phyloP scores from a whole-genome alignment of 306 rosid genomes.

The Notholithocarpus densiflorus region DNA sequence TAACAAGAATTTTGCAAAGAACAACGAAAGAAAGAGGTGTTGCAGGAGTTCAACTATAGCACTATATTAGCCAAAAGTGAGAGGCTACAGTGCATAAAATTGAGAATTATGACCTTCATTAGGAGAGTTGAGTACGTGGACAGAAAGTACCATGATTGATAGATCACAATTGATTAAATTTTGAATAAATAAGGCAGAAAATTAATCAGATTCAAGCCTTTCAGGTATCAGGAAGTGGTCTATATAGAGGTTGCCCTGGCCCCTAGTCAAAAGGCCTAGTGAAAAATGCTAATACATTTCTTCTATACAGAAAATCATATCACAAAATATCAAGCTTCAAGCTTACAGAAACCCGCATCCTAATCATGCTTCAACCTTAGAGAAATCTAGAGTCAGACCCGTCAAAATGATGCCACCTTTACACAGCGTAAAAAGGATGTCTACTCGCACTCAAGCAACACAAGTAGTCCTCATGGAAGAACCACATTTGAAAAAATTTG shows the following conservation, averaged over 20 bases:
- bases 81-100: background rate
- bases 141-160: background rate
- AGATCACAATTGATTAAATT: background rate
- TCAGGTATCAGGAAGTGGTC: background rate
- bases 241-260: background rate
- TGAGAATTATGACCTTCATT: background rate
- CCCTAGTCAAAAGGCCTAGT: background rate
- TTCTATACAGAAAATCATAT: background rate
- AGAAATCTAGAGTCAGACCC: background rate
- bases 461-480: too few species aligned
- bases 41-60: background rate
- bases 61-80: background rate
- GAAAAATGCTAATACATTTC: background rate
- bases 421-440: background rate
- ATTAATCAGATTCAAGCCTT: background rate
- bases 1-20: background rate
- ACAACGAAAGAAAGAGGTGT: constrained; percentile 1
- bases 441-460: background rate
- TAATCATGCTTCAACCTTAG: background rate
- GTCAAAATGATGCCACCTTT: background rate
- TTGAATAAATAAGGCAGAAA: background rate
- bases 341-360: background rate
- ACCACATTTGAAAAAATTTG: too few species aligned
- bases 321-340: background rate
- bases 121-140: background rate